Evolutionary conservation across 148 eudicot species (phyloP), one percentile per base, ranked within the genome.

Genomic region (Chenopodium suecicum): DNA sequence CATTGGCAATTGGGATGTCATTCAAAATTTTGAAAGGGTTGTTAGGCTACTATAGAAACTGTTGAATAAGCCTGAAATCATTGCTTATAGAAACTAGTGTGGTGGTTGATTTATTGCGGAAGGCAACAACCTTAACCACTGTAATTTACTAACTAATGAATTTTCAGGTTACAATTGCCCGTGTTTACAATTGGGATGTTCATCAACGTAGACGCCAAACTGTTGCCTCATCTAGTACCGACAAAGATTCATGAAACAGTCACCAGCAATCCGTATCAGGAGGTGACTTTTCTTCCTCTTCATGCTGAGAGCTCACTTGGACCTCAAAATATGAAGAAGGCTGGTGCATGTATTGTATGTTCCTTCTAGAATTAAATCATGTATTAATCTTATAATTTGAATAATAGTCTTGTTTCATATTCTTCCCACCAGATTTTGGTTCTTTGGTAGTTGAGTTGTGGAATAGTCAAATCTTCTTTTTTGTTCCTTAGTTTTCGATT

Each of bases 141-240:
- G 29, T 70, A 6, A 11, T 0, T 7, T 13, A 13, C 27, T 34
- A 58, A 60, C 25, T 13, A 9, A 25, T 76, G 67, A 74, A 46
- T 41, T 32, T 20, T 72, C 90, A 95, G 99, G 99, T 95, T 31
- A 95, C 98, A 52, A 90, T 89, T 76, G 98, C 99, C 48, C 99
- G 98, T 27, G 89, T 95, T 16, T 95, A 92, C 85, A 95, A 95
- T 88, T 95, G 99, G 98, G 99, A 95, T 81, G 92, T 95, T 50
- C 98, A 95, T 87, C 97, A 93, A 82, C 94, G 97, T 44, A 89
- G 92, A 86, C 80, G 80, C 44, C 85, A 84, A 79, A 92, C 93
- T 88, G 81, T 84, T 70, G 74, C 79, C 29, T 22, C 85, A 17
- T 77, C 83, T 47, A 75, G 74, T 60, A 56, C 83, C 23, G 71